phyloP scores from a whole-genome alignment of 495 filamentous ascomycete genomes.

The Aspergillus egyptiacus region DNA sequence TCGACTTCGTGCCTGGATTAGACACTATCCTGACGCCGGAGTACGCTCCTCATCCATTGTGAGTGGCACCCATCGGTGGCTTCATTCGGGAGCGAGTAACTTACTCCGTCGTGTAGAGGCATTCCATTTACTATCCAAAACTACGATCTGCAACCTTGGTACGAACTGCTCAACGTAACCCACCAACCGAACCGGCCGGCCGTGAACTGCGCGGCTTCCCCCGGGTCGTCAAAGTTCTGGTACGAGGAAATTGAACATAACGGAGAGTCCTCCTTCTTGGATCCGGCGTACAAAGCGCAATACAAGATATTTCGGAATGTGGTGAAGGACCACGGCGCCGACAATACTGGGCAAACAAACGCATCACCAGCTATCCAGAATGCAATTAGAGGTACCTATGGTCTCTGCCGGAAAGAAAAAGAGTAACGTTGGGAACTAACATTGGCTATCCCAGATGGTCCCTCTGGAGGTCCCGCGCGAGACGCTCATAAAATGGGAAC shows the following conservation, averaged over 20 bases:
- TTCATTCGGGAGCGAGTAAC: background rate
- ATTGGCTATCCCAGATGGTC: slow-evolving; percentile 13
- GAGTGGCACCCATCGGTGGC: background rate
- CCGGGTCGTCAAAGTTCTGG: slow-evolving; percentile 23
- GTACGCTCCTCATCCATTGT: slow-evolving; percentile 13
- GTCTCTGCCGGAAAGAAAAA: too few relatives aligned
- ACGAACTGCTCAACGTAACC: background rate
- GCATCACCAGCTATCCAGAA: slow-evolving; percentile 25
- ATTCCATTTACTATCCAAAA: slow-evolving; percentile 20
- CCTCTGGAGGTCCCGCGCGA: slow-evolving; percentile 23
- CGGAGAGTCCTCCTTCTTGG: slow-evolving; percentile 28
- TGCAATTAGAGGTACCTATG: slow-evolving; percentile 31
- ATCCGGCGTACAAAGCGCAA: slow-evolving; percentile 16
- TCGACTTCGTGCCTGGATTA: background rate
- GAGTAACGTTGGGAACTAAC: too few relatives aligned
- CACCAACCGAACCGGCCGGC: background rate
- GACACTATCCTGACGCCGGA: slow-evolving; percentile 1
- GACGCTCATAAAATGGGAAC: slow-evolving; percentile 31
- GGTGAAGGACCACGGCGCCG: slow-evolving; percentile 27
- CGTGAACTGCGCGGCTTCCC: slow-evolving; percentile 1
- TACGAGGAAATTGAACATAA: slow-evolving; percentile 34
- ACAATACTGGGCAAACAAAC: slow-evolving; percentile 26
- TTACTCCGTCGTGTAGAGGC: slow-evolving; percentile 11
- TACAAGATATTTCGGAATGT: slow-evolving; percentile 37
- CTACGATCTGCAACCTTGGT: slow-evolving; percentile 17